These are phyloP conservation scores for Penicillium palitans DNA, from an alignment of 2,329 filamentous ascomycete species.

Conservation along the genomic window DNA sequence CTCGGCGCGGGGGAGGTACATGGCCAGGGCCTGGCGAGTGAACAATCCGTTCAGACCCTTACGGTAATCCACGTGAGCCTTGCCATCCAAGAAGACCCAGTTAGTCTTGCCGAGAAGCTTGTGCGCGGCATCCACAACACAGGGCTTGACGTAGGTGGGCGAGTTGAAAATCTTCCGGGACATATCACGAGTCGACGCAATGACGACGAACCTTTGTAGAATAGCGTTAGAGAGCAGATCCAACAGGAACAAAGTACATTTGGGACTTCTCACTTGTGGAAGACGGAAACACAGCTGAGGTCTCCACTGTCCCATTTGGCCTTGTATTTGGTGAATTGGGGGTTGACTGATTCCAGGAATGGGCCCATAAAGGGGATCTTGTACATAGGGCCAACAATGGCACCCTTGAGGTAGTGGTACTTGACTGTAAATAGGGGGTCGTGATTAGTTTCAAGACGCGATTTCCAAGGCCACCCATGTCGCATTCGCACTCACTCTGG, in stretches of 20 bases:
- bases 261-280: constrained; percentile 77
- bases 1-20: constrained; percentile 89
- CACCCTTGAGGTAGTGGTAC: constrained; percentile 73
- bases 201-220: constrained; percentile 81
- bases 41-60: constrained; percentile 95
- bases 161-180: constrained; percentile 97
- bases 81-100: constrained; percentile 97
- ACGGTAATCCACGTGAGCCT: constrained; percentile 92
- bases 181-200: constrained; percentile 92
- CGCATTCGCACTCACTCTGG: constrained; percentile 66
- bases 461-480: constrained; percentile 2
- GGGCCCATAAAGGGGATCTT: constrained; percentile 92
- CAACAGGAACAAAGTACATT: neutral
- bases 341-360: constrained; percentile 87
- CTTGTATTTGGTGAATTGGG: constrained; percentile 87
- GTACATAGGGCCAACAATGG: constrained; percentile 70
- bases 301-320: constrained; percentile 89
- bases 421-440: constrained; percentile 55
- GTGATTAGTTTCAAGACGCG: constrained; percentile 15
- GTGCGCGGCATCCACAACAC: constrained; percentile 89
- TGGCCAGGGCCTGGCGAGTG: constrained; percentile 82
- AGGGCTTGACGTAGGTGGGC: constrained; percentile 87
- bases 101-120: constrained; percentile 90
- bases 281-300: constrained; percentile 95
- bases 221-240: constrained; percentile 5